Base-by-base conservation (phyloP, 1,139 yeast genomes). In the Ogataea hybrid region DNA sequence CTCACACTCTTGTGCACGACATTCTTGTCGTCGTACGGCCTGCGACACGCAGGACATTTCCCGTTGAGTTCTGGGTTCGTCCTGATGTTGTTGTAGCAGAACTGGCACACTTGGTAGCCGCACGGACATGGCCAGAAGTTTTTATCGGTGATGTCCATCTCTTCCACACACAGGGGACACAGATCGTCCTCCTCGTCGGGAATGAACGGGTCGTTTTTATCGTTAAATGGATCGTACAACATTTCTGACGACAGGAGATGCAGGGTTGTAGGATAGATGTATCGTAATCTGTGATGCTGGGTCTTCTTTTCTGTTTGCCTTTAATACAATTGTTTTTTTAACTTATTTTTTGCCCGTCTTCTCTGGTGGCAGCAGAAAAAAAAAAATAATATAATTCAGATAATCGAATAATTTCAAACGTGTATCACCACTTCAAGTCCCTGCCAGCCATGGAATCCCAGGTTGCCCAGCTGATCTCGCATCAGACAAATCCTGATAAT, bases 121-220 rank as follows among this genome's bases (percentile, higher is more conserved):
- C 99, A 94, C 1, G 97, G 98, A 71, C 99, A 94, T 6, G 99
- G 99, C 64, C 85, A 88, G 75, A 94, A 94, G 67, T 90, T 88
- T 62, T 86, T 87, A 65, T 94, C 98, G 15, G 96, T 84, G 34
- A 90, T 81, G 65, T 92, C 98, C 90, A 92, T 82, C 62, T 92
- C 97, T 66, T 92, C 98, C 59, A 89, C 94, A 71, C 98, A 92
- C 50, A 92, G 77, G 47, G 97, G 98, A 68, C 95, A 84, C 54
- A 74, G 73, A 54, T 85, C 95, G 56, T 84, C 94, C 56, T 84
- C 94, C 48, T 84, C 92, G 53, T 84, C 92, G 42, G 88, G 80
- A 49, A 82, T 75, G 56, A 82, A 82, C 12, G 75, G 62, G 53
- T 75, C 79, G 37, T 54, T 56, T 25, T 46, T 44, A 7, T 49